These are phyloP conservation scores for Cutaneotrichosporon curvatum DNA, from an alignment of 1,284 basidiomycete genomes.

Conservation along the genomic window DNA sequence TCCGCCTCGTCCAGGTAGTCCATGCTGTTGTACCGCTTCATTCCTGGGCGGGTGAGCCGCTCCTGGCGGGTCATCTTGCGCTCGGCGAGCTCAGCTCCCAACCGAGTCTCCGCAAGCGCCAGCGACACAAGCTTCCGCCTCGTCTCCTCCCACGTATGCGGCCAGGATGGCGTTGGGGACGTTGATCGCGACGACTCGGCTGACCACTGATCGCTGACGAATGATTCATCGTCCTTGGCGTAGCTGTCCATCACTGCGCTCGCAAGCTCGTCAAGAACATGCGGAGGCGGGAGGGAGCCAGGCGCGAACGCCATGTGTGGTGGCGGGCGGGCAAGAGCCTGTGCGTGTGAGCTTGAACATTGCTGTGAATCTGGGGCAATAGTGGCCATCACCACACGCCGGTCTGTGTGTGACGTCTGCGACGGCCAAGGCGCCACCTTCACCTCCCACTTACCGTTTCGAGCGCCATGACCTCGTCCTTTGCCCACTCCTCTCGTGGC, in stretches of 20 bases:
- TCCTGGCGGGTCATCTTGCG: slow-evolving; percentile 26
- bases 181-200: not conserved
- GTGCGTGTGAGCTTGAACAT: not conserved
- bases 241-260: slow-evolving; percentile 23
- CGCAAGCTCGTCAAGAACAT: slow-evolving; percentile 40
- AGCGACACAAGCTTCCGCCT: slow-evolving; percentile 34
- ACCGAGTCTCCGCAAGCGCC: slow-evolving; percentile 33
- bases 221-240: not conserved
- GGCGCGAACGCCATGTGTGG: slow-evolving; percentile 35
- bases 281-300: slow-evolving; percentile 36
- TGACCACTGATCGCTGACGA: not conserved
- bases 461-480: slow-evolving; percentile 31
- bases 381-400: too few species aligned
- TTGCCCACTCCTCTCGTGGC: slow-evolving; percentile 27
- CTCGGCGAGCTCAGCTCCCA: slow-evolving; percentile 21
- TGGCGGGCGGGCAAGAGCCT: slow-evolving; percentile 34
- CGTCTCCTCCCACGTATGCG: slow-evolving; percentile 35
- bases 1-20: slow-evolving; percentile 17
- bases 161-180: slow-evolving; percentile 23
- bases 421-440: too few species aligned
- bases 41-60: slow-evolving; percentile 19
- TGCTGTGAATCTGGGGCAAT: too few species aligned
- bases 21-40: slow-evolving; percentile 5
- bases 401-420: too few species aligned
- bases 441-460: slow-evolving; percentile 24